Evolutionary conservation across 2,329 filamentous ascomycete genomes (phyloP).

Genomic region (Rhinocladiella mackenziei): DNA sequence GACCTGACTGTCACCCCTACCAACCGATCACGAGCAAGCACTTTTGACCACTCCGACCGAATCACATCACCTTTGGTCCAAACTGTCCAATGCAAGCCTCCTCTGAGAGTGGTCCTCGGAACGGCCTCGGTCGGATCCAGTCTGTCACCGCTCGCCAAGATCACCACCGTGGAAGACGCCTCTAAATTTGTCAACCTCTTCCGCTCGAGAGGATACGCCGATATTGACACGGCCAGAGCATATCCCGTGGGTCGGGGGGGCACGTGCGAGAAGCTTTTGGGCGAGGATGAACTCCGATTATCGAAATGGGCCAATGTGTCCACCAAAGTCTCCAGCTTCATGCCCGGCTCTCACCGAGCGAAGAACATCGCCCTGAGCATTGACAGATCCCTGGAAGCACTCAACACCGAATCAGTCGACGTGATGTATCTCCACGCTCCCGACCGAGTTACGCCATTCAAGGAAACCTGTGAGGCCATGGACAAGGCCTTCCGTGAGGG

Average conservation of each 20-base stretch:
- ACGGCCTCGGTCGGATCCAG: constrained; percentile 31
- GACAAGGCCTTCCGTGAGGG: constrained; percentile 41
- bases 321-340: constrained; percentile 31
- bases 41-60: constrained; percentile 23
- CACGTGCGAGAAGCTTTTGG: constrained; percentile 31
- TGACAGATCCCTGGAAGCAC: constrained; percentile 29
- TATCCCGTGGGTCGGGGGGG: constrained; percentile 31
- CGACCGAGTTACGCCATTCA: constrained; percentile 43
- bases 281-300: constrained; percentile 27
- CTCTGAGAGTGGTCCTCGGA: constrained; percentile 30
- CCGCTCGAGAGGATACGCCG: constrained; percentile 28
- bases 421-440: constrained; percentile 46
- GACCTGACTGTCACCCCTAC: constrained; percentile 28
- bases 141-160: constrained; percentile 30
- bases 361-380: constrained; percentile 31
- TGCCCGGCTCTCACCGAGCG: constrained; percentile 30
- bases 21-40: constrained; percentile 29
- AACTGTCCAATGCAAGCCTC: constrained; percentile 26
- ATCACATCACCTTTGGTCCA: constrained; percentile 17
- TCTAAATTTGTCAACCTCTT: constrained; percentile 28
- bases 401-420: constrained; percentile 29
- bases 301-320: constrained; percentile 30
- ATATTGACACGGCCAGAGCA: constrained; percentile 33
- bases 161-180: constrained; percentile 30
- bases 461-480: constrained; percentile 43